Evolutionary conservation across 768 basidiomycete genomes (phyloP).

Genomic region (Panaeolus papilionaceus): DNA sequence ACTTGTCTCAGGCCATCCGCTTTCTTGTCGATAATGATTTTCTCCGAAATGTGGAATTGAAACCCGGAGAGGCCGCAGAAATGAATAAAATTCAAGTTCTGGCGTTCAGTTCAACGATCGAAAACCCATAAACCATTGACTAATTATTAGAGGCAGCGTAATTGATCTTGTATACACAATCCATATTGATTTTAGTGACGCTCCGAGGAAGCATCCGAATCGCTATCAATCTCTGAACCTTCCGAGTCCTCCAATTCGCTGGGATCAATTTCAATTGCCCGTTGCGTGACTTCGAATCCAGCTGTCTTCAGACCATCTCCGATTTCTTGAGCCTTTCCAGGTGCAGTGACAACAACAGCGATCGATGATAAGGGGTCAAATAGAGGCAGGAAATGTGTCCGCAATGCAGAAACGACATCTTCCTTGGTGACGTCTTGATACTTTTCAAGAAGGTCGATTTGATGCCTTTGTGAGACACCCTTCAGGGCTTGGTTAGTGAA

Average conservation of each 20-base stretch:
- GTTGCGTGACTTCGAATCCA: slow-evolving; percentile 85
- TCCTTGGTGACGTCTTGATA: slow-evolving; percentile 82
- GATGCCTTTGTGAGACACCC: slow-evolving; percentile 76
- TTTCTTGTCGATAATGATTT: slow-evolving; percentile 94
- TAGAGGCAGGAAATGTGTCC: slow-evolving; percentile 81
- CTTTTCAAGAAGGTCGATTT: slow-evolving; percentile 77
- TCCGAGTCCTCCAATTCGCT: slow-evolving; percentile 53
- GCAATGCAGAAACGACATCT: slow-evolving; percentile 73
- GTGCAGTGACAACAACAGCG: slow-evolving; percentile 83
- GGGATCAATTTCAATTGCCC: slow-evolving; percentile 66
- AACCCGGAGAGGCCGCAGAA: slow-evolving; percentile 72
- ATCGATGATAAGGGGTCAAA: slow-evolving; percentile 81
- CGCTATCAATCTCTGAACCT: slow-evolving; percentile 38
- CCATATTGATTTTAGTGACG: slow-evolving; percentile 18
- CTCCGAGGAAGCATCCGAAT: slow-evolving; percentile 26
- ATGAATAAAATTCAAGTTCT: slow-evolving; percentile 69
- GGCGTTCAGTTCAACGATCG: slow-evolving; percentile 17
- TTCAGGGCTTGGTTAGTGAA: slow-evolving; percentile 94
- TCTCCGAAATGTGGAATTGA: slow-evolving; percentile 77
- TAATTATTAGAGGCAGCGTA: not conserved
- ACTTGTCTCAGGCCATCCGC: slow-evolving; percentile 89
- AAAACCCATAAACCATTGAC: not conserved
- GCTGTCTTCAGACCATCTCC: slow-evolving; percentile 60
- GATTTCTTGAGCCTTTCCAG: slow-evolving; percentile 79
- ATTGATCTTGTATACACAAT: slow-evolving; percentile 10